Percentiles rank a stretch among this genome's conserved stretches.
These are phyloP conservation scores for Talaromyces stipitatus DNA, from an alignment of 495 filamentous ascomycete genomes.

Conservation along the genomic window DNA sequence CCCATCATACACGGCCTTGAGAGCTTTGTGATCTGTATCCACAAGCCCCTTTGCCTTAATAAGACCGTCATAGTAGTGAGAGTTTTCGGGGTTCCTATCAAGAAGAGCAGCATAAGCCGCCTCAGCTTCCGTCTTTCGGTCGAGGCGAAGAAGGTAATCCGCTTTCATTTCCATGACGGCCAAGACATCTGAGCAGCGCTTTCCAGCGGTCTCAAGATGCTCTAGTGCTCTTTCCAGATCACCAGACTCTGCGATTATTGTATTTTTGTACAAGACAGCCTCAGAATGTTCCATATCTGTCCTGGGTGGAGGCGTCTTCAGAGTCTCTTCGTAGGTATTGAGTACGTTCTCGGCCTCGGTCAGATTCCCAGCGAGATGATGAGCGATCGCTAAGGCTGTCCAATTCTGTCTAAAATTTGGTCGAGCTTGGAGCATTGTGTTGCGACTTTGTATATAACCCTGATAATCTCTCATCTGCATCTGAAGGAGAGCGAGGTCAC, in stretches of 20 bases:
- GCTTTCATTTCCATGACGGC: constrained; percentile 87
- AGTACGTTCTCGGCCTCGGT: constrained; percentile 83
- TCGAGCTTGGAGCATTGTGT: constrained; percentile 72
- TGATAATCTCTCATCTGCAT: constrained; percentile 94
- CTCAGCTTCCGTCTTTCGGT: constrained; percentile 69
- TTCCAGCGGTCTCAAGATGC: constrained; percentile 69
- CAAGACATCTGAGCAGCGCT: constrained; percentile 73
- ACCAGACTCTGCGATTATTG: constrained; percentile 81
- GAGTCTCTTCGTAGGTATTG: constrained; percentile 82
- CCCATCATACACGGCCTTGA: constrained; percentile 69
- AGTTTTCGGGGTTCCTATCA: constrained; percentile 80
- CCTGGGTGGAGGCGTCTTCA: constrained; percentile 67
- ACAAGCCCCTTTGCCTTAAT: constrained; percentile 58
- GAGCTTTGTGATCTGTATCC: constrained; percentile 49
- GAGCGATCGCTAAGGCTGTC: constrained; percentile 88
- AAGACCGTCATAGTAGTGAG: constrained; percentile 76
- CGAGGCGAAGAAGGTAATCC: constrained; percentile 74
- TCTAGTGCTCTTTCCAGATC: constrained; percentile 75
- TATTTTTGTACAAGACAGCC: constrained; percentile 91
- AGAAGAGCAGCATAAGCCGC: constrained; percentile 73
- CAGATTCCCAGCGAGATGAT: constrained; percentile 81
- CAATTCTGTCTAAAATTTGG: constrained; percentile 82
- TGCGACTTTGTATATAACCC: constrained; percentile 84
- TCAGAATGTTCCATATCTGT: constrained; percentile 92
- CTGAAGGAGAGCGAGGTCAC: constrained; percentile 87